phyloP scores from a whole-genome alignment of 768 basidiomycete species.

The Rhizopogon rudus region DNA sequence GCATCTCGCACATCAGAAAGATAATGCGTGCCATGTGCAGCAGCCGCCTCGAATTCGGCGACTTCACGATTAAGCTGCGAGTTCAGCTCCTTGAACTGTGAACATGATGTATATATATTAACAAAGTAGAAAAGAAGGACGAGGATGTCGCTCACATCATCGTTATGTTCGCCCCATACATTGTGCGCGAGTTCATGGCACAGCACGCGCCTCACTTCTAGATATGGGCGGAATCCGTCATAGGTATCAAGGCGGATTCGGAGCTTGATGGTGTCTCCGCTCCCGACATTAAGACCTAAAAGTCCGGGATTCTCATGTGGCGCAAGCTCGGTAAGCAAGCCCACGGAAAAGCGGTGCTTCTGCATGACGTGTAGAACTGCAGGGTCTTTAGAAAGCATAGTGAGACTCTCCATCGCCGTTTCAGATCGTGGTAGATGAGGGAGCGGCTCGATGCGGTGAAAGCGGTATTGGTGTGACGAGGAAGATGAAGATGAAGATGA shows the following conservation, averaged over 20 bases:
- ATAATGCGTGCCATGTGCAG: conserved; percentile 47
- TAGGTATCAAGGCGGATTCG: conserved; percentile 66
- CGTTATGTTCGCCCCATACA: conserved; percentile 66
- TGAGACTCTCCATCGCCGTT: conserved; percentile 49
- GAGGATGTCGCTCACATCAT: conserved; percentile 47
- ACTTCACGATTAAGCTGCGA: conserved; percentile 73
- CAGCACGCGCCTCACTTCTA: conserved; percentile 58
- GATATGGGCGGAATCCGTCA: conserved; percentile 67
- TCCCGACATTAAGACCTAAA: conserved; percentile 63
- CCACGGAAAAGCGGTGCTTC: conserved; percentile 62
- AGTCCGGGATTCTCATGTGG: conserved; percentile 55
- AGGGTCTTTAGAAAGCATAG: conserved; percentile 60
- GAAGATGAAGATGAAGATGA: conserved; percentile 20
- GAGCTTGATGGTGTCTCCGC: conserved; percentile 60
- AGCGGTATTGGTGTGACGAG: conserved; percentile 45
- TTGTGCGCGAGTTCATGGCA: conserved; percentile 81
- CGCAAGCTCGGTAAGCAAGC: conserved; percentile 69
- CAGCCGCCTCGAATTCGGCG: conserved; percentile 56
- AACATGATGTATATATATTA: background rate
- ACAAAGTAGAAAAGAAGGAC: background rate
- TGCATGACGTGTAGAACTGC: conserved; percentile 70
- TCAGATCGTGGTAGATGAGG: conserved; percentile 60
- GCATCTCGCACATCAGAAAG: conserved; percentile 31
- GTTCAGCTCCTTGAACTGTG: conserved; percentile 71
- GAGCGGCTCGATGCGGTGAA: conserved; percentile 61